phyloP scores from a whole-genome alignment of 495 filamentous ascomycete species.

The Lepraria neglecta region DNA sequence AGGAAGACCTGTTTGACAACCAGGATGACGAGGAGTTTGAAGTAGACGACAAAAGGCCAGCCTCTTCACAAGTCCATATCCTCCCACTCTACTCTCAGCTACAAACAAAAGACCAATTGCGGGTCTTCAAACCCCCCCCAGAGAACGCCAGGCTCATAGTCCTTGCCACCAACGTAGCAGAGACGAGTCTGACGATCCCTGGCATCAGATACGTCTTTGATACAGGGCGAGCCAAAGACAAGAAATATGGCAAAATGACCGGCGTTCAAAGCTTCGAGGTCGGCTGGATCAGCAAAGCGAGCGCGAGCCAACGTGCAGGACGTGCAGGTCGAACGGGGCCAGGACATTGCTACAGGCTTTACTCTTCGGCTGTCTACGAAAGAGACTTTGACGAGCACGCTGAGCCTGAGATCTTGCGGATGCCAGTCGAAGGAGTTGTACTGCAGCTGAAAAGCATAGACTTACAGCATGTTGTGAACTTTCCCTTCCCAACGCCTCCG shows the following conservation, averaged over 20 bases:
- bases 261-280: slow-evolving; percentile 95
- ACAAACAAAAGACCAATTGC: slow-evolving; percentile 87
- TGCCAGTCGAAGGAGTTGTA: slow-evolving; percentile 87
- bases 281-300: slow-evolving; percentile 96
- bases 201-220: slow-evolving; percentile 96
- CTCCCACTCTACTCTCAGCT: slow-evolving; percentile 90
- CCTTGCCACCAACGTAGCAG: slow-evolving; percentile 92
- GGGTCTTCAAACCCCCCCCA: slow-evolving; percentile 85
- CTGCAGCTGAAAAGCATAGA: slow-evolving; percentile 95
- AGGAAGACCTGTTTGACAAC: slow-evolving; percentile 45
- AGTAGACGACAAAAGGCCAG: slow-evolving; percentile 55
- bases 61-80: slow-evolving; percentile 64
- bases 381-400: slow-evolving; percentile 80
- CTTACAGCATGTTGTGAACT: slow-evolving; percentile 81
- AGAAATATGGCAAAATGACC: slow-evolving; percentile 72
- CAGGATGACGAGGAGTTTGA: slow-evolving; percentile 55
- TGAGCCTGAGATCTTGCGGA: slow-evolving; percentile 81
- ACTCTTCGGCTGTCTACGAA: slow-evolving; percentile 92
- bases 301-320: slow-evolving; percentile 85
- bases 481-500: slow-evolving; percentile 95
- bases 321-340: slow-evolving; percentile 94
- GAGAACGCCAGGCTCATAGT: slow-evolving; percentile 82
- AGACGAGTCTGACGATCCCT: slow-evolving; percentile 94
- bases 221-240: slow-evolving; percentile 84
- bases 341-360: slow-evolving; percentile 90